Evolutionary conservation across 208 protist species (phyloP).

Genomic region (Trypanosomatidae sp.): DNA sequence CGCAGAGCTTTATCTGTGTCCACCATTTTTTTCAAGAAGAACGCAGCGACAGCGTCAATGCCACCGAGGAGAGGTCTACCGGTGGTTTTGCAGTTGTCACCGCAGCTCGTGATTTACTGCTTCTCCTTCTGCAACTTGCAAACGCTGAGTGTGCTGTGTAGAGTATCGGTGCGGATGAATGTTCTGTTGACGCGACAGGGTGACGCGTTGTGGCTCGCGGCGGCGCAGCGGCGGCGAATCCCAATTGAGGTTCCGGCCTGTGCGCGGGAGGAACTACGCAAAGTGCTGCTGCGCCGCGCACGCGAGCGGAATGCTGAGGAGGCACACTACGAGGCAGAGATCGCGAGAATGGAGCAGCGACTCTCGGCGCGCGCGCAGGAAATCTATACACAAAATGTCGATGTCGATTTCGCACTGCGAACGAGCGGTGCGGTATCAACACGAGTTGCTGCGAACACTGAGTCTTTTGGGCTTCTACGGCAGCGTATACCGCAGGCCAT

Average conservation of each 20-base stretch:
- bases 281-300: constrained; percentile 9
- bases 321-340: constrained; percentile 29
- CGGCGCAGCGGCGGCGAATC: constrained; percentile 21
- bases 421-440: constrained; percentile 11
- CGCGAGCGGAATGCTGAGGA: constrained; percentile 26
- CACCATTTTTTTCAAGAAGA: constrained; percentile 7
- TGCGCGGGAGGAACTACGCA: constrained; percentile 17
- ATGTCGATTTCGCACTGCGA: constrained; percentile 33
- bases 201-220: constrained; percentile 17
- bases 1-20: not conserved
- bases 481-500: not conserved
- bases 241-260: not conserved
- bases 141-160: constrained; percentile 23
- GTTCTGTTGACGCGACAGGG: constrained; percentile 27
- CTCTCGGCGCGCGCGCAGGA: constrained; percentile 32
- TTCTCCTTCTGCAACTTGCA: constrained; percentile 29
- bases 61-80: not conserved
- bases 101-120: constrained; percentile 24
- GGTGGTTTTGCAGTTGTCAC: constrained; percentile 11
- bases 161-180: constrained; percentile 28
- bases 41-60: too few species aligned
- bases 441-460: not conserved
- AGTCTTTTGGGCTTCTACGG: constrained; percentile 19
- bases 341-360: constrained; percentile 30
- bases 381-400: constrained; percentile 34